These are phyloP conservation scores for Plasmodium adleri DNA, from an alignment of 169 alveolate species.

Conservation along the genomic window DNA sequence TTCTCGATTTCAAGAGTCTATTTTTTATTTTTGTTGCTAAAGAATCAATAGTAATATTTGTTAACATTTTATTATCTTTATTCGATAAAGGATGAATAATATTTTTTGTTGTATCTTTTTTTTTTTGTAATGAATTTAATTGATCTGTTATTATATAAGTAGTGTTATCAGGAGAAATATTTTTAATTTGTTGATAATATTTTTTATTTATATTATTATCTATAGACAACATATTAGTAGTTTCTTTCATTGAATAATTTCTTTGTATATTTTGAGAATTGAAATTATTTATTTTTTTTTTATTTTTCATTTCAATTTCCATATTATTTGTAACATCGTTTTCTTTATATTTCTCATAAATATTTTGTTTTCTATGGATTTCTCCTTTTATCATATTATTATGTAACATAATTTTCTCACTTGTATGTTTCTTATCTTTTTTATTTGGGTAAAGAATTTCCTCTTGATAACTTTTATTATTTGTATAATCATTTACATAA, in stretches of 20 bases:
- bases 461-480: neutral
- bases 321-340: neutral
- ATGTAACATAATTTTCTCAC: neutral
- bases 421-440: neutral
- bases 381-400: neutral
- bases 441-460: constrained; percentile 4
- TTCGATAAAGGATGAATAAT: constrained; percentile 5
- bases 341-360: neutral
- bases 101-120: constrained; percentile 10
- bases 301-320: too few relatives aligned
- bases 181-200: too few relatives aligned
- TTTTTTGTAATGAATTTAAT: neutral
- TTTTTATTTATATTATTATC: neutral
- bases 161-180: too few relatives aligned
- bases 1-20: constrained; percentile 43
- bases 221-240: neutral
- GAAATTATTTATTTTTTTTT: neutral
- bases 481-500: constrained; percentile 2
- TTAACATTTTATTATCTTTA: neutral
- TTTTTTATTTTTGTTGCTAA: constrained; percentile 47
- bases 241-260: constrained; percentile 1
- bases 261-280: neutral
- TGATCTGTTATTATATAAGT: neutral
- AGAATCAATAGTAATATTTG: constrained; percentile 21
- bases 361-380: neutral